Base-by-base conservation (phyloP, 1,139 yeast species). In the Saccharomyces hybrid region DNA sequence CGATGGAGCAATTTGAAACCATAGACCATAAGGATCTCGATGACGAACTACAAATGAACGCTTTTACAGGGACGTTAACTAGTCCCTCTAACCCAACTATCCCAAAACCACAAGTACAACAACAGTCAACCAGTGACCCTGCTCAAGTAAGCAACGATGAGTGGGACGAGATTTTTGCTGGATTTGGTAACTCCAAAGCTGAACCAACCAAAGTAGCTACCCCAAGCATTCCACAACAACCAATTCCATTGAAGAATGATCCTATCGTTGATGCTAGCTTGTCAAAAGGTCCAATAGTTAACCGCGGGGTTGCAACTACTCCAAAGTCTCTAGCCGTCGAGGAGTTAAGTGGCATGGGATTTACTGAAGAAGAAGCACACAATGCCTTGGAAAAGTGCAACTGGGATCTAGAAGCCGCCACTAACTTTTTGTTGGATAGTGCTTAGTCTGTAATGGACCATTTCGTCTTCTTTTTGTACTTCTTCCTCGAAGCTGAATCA, bases 161-260 rank as follows among this genome's bases (percentile, higher is more conserved):
- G 70, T 90, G 97, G 97, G 97, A 90, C 65, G 95, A 89, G 70
- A 78, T 90, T 32, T 90, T 90, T 75, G 95, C 96, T 2, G 96
- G 95, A 0, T 86, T 89, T 68, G 93, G 93, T 31, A 86, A 84
- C 63, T 31, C 48, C 51, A 25, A 28, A 7, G 29, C 50, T 27
- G 53, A 58, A 26, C 16, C n/a, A 26, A n/a, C 47, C 55, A 27
- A 44, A 50, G 27, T 13, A 26, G 28, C 28, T 26, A 8, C 28
- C 8, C 28, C 28, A 26, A 26, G 28, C 8, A 26, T 26, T 49
- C 53, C 16, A 44, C 57, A 53, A 31, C 65, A 46, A 32, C 60
- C 59, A 53, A 50, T 46, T 47, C 52, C 56, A 42, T 50, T 27
- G 23, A 26, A 26, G 29, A 16, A 54, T 7, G 13, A 47, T 41